Percentiles rank a stretch among this genome's conserved stretches.
Conservation (phyloP, 139 green algal species). For the Tetraselmis chui region DNA sequence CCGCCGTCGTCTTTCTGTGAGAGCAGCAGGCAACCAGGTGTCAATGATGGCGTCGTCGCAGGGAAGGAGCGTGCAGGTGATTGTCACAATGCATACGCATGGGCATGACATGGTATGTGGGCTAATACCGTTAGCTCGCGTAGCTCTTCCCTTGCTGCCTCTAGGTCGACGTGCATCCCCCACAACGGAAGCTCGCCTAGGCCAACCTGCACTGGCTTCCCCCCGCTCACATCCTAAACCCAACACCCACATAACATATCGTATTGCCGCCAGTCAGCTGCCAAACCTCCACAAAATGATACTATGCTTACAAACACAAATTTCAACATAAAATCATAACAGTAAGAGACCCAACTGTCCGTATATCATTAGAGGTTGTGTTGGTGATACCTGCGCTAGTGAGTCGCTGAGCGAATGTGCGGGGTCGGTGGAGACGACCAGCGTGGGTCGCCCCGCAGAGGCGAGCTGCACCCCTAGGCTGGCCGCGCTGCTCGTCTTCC, state of each 20-base stretch:
- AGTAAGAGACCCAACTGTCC: too few species aligned
- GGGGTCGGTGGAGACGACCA: conserved; percentile 96
- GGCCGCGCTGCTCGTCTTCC: conserved; percentile 87
- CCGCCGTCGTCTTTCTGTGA: conserved; percentile 32
- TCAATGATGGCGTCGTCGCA: too few species aligned
- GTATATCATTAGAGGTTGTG: too few species aligned
- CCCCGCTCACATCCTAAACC: conserved; percentile 88
- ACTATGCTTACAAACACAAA: too few species aligned
- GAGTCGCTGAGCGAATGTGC: conserved; percentile 94
- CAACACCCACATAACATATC: too few species aligned
- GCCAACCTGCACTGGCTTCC: conserved; percentile 71
- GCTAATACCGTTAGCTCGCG: conserved; percentile 6
- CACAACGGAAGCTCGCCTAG: conserved; percentile 73
- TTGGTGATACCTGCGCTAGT: conserved; percentile 70
- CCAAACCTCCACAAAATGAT: too few species aligned
- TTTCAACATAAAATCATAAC: too few species aligned
- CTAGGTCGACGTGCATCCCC: conserved; percentile 79
- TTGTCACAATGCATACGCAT: background rate
- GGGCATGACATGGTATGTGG: background rate
- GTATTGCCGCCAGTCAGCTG: too few species aligned
- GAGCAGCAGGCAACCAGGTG: background rate
- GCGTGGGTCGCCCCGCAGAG: conserved; percentile 58
- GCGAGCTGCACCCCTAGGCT: conserved; percentile 75
- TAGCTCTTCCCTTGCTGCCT: conserved; percentile 64
- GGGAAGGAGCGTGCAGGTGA: background rate